phyloP scores from a whole-genome alignment of 1,139 yeast species.

The Candida neerlandica region DNA sequence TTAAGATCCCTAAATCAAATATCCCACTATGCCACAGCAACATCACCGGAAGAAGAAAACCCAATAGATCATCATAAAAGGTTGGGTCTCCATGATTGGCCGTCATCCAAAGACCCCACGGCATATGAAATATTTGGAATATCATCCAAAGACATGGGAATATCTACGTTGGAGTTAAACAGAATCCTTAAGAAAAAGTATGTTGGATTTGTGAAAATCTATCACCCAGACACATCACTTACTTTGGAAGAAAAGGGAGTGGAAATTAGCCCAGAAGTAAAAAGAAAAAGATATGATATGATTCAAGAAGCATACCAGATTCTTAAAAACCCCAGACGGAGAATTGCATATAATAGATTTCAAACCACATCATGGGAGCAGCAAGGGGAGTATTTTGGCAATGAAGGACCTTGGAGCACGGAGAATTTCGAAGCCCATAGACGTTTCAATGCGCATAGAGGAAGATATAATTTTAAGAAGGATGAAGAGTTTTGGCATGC shows the following conservation, averaged over 20 bases:
- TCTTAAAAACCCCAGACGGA: slow-evolving; percentile 55
- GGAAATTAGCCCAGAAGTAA: slow-evolving; percentile 37
- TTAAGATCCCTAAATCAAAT: background rate
- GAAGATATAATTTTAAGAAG: slow-evolving; percentile 31
- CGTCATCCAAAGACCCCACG: slow-evolving; percentile 55
- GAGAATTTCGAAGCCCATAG: slow-evolving; percentile 37
- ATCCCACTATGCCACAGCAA: slow-evolving; percentile 5
- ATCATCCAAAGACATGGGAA: slow-evolving; percentile 13
- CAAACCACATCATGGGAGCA: slow-evolving; percentile 30
- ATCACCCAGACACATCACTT: slow-evolving; percentile 78
- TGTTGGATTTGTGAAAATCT: slow-evolving; percentile 68
- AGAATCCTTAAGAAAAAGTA: slow-evolving; percentile 56
- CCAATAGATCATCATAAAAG: slow-evolving; percentile 19
- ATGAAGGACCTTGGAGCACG: slow-evolving; percentile 22
- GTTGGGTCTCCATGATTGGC: slow-evolving; percentile 50
- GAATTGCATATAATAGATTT: slow-evolving; percentile 36
- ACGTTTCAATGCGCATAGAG: slow-evolving; percentile 43
- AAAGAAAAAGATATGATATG: slow-evolving; percentile 65
- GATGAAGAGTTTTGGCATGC: slow-evolving; percentile 64
- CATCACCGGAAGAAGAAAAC: slow-evolving; percentile 7
- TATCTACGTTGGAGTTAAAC: slow-evolving; percentile 35
- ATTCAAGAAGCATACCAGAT: slow-evolving; percentile 76
- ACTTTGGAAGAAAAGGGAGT: slow-evolving; percentile 28
- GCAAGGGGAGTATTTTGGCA: slow-evolving; percentile 27
- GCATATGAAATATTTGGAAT: slow-evolving; percentile 77